Percentiles rank a stretch among this genome's conserved stretches.
These are phyloP conservation scores for Corymbia calophylla DNA, from an alignment of 441 rosid species.

Conservation along the genomic window DNA sequence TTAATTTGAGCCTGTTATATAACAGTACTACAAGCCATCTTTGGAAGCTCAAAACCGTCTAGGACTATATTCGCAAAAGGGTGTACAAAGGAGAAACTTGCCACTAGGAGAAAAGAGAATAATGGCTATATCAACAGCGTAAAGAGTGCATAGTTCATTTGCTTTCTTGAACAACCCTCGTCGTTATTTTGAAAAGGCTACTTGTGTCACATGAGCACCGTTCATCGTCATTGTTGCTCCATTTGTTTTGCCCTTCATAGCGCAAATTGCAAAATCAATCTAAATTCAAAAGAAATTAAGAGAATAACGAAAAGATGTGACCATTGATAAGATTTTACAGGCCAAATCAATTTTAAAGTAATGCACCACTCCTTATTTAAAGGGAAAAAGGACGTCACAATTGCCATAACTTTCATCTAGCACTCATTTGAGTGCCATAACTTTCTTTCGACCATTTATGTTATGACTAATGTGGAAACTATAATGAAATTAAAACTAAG, in stretches of 20 bases:
- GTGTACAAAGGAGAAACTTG: not conserved
- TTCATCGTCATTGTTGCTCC: not conserved
- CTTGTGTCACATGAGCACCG: not conserved
- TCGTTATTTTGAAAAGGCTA: not conserved
- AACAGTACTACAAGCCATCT: not conserved
- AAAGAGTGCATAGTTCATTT: not conserved
- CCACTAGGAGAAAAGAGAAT: not conserved
- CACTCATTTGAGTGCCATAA: not conserved
- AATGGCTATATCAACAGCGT: not conserved
- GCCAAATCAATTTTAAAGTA: not conserved
- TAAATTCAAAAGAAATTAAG: not conserved
- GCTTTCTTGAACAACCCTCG: not conserved
- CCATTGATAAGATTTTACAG: no score
- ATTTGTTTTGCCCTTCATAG: not conserved
- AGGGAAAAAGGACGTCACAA: no score
- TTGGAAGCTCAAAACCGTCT: not conserved
- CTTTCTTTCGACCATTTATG: no score
- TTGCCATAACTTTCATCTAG: not conserved
- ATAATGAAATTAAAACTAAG: no score
- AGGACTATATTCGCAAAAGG: not conserved
- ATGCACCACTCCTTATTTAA: not conserved
- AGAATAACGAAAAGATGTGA: not conserved
- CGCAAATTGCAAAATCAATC: not conserved
- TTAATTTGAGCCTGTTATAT: not conserved
- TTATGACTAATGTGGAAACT: no score